Conservation (phyloP, 176 grass and related monocot genomes). For the Ampelocalamus luodianensis region DNA sequence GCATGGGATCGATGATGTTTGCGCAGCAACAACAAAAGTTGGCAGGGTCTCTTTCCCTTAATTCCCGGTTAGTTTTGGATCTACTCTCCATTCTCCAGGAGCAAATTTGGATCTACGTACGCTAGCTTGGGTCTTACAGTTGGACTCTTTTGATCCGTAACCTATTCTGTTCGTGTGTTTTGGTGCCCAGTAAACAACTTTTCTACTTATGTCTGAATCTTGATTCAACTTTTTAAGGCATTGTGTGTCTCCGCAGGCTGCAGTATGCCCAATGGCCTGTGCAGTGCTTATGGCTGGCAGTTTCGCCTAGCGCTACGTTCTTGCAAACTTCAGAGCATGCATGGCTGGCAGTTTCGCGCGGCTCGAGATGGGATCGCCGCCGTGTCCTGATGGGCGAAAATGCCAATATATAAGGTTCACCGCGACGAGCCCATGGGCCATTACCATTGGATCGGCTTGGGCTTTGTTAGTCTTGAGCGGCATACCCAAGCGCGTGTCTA, state of each 20-base stretch:
- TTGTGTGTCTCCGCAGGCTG: not conserved
- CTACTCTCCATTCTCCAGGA: not conserved
- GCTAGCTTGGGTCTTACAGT: not conserved
- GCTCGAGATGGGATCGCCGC: no score
- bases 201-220: not conserved
- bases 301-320: not conserved
- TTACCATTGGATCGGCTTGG: no score
- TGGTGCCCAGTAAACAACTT: not conserved
- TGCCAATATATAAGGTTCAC: no score
- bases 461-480: no score
- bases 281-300: no score
- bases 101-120: not conserved
- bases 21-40: not conserved
- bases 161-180: not conserved
- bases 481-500: no score
- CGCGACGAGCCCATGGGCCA: no score
- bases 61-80: slow-evolving; percentile 39
- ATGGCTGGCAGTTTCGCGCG: no score
- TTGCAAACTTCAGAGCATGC: not conserved
- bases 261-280: no score
- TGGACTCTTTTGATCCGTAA: not conserved
- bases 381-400: no score
- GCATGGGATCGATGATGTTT: not conserved
- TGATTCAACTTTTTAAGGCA: not conserved
- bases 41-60: slow-evolving; percentile 20